phyloP scores from a whole-genome alignment of 2,329 filamentous ascomycete genomes.

The Fusarium anguioides region DNA sequence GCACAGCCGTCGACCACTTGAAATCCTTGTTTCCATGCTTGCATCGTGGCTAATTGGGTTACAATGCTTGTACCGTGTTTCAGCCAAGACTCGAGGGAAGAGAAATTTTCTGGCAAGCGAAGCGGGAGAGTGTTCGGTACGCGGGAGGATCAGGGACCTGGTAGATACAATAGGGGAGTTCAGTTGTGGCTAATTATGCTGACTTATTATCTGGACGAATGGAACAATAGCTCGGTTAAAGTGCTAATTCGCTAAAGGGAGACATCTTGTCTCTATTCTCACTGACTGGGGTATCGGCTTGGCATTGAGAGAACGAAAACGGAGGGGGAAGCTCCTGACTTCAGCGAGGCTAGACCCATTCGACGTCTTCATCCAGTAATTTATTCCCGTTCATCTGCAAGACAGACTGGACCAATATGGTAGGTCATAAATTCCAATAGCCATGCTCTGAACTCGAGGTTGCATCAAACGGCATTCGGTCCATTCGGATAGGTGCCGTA shows the following conservation, averaged over 20 bases:
- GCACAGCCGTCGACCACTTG: not conserved
- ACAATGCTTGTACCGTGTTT: not conserved
- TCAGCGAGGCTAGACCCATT: not conserved
- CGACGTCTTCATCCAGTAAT: not conserved
- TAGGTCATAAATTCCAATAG: no score
- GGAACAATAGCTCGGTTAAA: not conserved
- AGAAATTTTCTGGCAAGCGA: not conserved
- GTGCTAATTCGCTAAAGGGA: not conserved
- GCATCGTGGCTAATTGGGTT: not conserved
- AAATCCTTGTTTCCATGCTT: not conserved
- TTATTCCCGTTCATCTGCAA: not conserved
- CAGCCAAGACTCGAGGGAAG: slow-evolving; percentile 9
- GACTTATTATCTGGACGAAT: not conserved
- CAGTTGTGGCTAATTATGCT: not conserved
- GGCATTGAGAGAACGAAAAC: not conserved
- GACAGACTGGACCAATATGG: no score
- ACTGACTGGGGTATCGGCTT: not conserved
- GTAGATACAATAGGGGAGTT: not conserved
- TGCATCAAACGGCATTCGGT: not conserved
- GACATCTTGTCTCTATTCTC: not conserved
- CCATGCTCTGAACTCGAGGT: not conserved
- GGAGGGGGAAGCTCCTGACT: no score
- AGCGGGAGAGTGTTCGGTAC: not conserved
- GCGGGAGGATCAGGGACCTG: not conserved
- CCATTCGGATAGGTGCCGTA: no score